Conservation (phyloP, 495 filamentous ascomycete genomes). For the Tuber microsphaerosporum region DNA sequence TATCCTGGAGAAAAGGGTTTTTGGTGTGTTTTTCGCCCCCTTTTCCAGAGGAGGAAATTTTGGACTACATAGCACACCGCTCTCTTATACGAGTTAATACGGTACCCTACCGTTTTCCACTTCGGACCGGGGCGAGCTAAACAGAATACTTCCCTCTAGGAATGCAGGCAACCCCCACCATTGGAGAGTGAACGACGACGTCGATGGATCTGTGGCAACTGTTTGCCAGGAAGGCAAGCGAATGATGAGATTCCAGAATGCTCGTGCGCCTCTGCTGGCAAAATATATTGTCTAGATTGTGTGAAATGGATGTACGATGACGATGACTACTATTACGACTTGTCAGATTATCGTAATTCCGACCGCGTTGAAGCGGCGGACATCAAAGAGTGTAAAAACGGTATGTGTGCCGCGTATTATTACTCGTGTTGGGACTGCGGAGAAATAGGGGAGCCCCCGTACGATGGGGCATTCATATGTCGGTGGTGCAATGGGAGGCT, state of each 20-base stretch:
- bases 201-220: background rate
- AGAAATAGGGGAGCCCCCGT: background rate
- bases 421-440: background rate
- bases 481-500: background rate
- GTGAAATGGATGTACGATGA: background rate
- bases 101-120: too few species aligned
- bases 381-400: too few species aligned
- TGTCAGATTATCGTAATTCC: background rate
- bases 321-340: background rate
- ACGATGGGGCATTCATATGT: background rate
- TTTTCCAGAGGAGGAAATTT: too few species aligned
- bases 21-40: too few species aligned
- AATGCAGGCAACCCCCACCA: background rate
- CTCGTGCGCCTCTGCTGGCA: background rate
- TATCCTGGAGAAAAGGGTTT: too few species aligned
- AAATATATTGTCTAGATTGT: background rate
- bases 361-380: background rate
- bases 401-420: too few species aligned
- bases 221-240: background rate
- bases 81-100: too few species aligned
- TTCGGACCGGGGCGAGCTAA: background rate
- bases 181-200: background rate
- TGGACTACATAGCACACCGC: too few species aligned
- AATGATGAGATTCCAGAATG: background rate
- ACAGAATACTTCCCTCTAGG: background rate